Conservation (phyloP, 192 early-diverging fungal species). For the Endogone sp. region DNA sequence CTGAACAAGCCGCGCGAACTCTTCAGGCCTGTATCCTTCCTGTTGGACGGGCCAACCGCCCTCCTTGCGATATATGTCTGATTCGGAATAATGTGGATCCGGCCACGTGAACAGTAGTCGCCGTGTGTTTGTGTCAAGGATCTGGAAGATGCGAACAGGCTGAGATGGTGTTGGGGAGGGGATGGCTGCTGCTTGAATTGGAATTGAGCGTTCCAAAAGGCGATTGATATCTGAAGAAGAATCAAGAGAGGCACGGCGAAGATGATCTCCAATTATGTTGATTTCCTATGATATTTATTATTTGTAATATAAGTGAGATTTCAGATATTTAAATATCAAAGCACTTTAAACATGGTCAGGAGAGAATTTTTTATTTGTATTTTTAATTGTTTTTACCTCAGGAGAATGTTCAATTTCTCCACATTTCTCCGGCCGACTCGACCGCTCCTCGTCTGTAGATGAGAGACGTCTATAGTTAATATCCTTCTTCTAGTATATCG, state of each 20-base stretch:
- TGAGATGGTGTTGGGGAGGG: not conserved
- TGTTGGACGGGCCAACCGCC: not conserved
- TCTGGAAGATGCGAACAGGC: conserved; percentile 9
- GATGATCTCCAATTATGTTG: conserved; percentile 5
- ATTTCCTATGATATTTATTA: not conserved
- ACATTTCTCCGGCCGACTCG: no score
- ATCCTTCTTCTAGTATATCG: not conserved
- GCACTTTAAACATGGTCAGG: no score
- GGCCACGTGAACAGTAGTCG: conserved; percentile 12
- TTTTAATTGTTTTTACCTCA: no score
- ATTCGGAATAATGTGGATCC: not conserved
- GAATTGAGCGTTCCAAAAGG: not conserved
- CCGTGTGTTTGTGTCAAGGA: conserved; percentile 4
- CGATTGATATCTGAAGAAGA: not conserved
- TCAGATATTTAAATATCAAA: no score
- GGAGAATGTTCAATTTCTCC: no score
- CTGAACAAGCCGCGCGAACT: not conserved
- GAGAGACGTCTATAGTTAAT: no score
- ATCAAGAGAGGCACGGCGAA: not conserved
- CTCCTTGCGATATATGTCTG: not conserved
- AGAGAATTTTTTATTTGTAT: no score
- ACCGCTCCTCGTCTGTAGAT: no score
- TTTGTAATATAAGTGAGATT: not conserved
- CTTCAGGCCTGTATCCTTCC: not conserved
- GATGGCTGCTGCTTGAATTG: no score